Evolutionary conservation across 2,329 filamentous ascomycete species (phyloP), one percentile per base, ranked within the genome.

Genomic region (Penicillium sp.): DNA sequence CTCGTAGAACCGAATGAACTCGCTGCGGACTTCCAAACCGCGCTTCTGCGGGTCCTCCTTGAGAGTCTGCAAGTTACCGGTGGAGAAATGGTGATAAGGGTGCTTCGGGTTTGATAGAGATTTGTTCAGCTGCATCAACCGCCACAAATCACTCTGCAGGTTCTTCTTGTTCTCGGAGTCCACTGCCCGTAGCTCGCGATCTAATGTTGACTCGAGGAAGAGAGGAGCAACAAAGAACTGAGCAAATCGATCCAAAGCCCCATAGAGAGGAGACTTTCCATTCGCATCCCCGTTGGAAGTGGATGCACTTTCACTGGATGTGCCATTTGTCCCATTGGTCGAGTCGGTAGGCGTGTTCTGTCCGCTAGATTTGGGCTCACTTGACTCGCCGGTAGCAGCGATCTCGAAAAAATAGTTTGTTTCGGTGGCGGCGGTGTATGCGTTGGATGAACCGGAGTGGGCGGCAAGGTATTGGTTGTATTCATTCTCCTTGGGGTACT

Each of bases 361-460:
- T 33, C 68, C 60, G 35, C 47, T 67, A n/a, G 62, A 60, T 51
- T 62, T 59, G 12, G 66, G 61, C 27, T 64, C 75, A 69, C 60
- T 60, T 2, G 76, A 72, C 44, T 79, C 78, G 12, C 88, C 84
- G 49, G 90, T 90, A 29, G 92, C 91, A 20, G 90, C 90, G 55
- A 97, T 87, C 69, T 99, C 94, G 72, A 99, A 99, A 76, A 90
- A 97, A 78, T 96, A 99, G 77, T 97, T 97, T 60, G 94, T 99
- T 50, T 93, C 95, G 1, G 91, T 96, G 5, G 90, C 82, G 15
- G 89, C 92, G 1, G 94, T 99, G 74, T 96, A 97, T 53, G 94
- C 94, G 73, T 99, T 99, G 26, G 92, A 96, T 69, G 88, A 86
- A 53, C 94, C 94, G 9, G 92, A 96, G 73, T 97, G 89, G 56